phyloP scores from a whole-genome alignment of 2,329 filamentous ascomycete genomes.

The Nannizziopsis barbatae region DNA sequence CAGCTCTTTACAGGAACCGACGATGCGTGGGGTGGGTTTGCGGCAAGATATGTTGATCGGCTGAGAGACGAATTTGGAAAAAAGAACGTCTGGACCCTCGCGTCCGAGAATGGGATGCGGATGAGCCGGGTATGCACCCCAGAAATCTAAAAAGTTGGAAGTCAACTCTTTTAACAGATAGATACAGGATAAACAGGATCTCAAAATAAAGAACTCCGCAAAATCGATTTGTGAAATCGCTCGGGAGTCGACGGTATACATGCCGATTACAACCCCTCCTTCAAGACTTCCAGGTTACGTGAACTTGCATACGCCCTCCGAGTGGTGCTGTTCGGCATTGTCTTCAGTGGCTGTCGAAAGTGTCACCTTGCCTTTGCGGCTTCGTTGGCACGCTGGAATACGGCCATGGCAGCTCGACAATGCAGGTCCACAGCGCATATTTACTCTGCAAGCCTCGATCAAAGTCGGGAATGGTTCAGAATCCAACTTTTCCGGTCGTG shows the following conservation, averaged over 20 bases:
- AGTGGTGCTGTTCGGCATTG: conserved; percentile 72
- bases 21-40: conserved; percentile 73
- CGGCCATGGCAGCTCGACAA: conserved; percentile 41
- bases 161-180: conserved; percentile 1
- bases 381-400: conserved; percentile 29
- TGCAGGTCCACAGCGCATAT: conserved; percentile 67
- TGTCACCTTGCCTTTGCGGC: conserved; percentile 61
- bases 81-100: conserved; percentile 77
- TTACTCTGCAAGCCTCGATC: conserved; percentile 59
- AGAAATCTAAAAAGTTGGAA: not conserved
- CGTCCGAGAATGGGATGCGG: conserved; percentile 53
- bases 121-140: conserved; percentile 42
- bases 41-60: conserved; percentile 59
- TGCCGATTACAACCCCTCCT: conserved; percentile 60
- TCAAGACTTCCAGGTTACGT: conserved; percentile 47
- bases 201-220: conserved; percentile 62
- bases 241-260: conserved; percentile 61
- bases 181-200: conserved; percentile 44
- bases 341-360: conserved; percentile 68
- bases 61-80: conserved; percentile 88
- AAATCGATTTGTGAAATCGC: conserved; percentile 58
- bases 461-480: conserved; percentile 15
- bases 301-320: conserved; percentile 49
- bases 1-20: conserved; percentile 63
- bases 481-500: conserved; percentile 20